Conservation (phyloP, 2,329 filamentous ascomycete genomes). For the Pseudogymnoascus sp. region DNA sequence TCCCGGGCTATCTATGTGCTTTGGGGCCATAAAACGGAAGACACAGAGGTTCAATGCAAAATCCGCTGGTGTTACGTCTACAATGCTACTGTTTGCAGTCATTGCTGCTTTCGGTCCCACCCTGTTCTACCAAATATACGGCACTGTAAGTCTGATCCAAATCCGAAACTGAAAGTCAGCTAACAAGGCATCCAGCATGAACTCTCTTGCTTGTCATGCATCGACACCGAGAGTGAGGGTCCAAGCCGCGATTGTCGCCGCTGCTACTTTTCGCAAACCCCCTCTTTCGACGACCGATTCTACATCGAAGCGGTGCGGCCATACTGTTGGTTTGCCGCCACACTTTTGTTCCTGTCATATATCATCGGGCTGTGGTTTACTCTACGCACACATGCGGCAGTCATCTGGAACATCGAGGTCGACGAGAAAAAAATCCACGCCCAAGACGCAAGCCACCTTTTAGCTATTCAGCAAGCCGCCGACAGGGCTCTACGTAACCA, state of each 20-base stretch:
- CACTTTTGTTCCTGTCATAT: slow-evolving; percentile 85
- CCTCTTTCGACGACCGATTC: slow-evolving; percentile 78
- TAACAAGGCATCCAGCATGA: slow-evolving; percentile 60
- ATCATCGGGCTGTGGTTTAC: slow-evolving; percentile 93
- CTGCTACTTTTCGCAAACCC: slow-evolving; percentile 87
- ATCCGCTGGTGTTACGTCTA: slow-evolving; percentile 93
- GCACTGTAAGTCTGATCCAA: slow-evolving; percentile 53
- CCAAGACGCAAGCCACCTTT: slow-evolving; percentile 23
- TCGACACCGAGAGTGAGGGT: slow-evolving; percentile 37
- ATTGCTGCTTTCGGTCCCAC: slow-evolving; percentile 94
- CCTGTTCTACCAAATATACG: slow-evolving; percentile 97
- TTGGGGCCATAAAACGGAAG: slow-evolving; percentile 94
- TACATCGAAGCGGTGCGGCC: slow-evolving; percentile 86
- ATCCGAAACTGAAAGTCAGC: slow-evolving; percentile 18
- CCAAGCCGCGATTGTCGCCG: slow-evolving; percentile 69
- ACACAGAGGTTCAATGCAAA: slow-evolving; percentile 97
- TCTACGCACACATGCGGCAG: slow-evolving; percentile 85
- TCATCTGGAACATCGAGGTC: slow-evolving; percentile 86
- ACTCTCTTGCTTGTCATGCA: slow-evolving; percentile 69
- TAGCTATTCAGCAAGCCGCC: slow-evolving; percentile 17
- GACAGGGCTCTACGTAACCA: slow-evolving; percentile 20
- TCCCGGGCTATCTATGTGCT: slow-evolving; percentile 96
- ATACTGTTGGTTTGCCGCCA: slow-evolving; percentile 83
- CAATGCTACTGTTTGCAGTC: slow-evolving; percentile 93
- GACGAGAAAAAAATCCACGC: slow-evolving; percentile 62